Evolutionary conservation across 495 filamentous ascomycete species (phyloP), one percentile per base, ranked within the genome.

Genomic region (Emericellopsis terricola): DNA sequence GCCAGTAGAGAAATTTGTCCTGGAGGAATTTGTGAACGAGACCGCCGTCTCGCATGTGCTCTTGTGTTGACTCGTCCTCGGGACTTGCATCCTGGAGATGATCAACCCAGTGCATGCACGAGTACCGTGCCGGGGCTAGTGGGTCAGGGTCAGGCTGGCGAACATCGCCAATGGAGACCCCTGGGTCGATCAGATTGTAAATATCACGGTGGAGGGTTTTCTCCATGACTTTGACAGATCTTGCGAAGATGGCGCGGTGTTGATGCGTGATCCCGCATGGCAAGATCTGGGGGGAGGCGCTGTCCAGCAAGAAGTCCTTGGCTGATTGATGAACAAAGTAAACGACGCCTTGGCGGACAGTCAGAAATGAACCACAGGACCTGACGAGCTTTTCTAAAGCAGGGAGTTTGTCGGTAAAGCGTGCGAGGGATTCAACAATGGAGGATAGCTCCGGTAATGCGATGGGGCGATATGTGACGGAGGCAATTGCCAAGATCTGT

Each of bases 251-350:
- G 2, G 11, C 27, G 15, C 42, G 18, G 33, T 61, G 58, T 19
- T 30, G 18, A 14, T 40, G 18, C 17, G 26, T 30, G 28, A 32
- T 8, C 19, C 44, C 41, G 15, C 19, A 23, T 18, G 42, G 41
- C 31, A 47, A 46, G 21, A 53, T 35, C 17, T 37, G 16, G 23
- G 28, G 11, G 7, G 10, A 1, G 7, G 19, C 36, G 5, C 28
- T 15, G 14, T 24, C 17, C 8, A 35, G 13, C 2, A 64, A 34
- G 38, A 46, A 62, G 24, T 64, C 58, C 21, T 55, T 56, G 6
- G 46, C 59, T 7, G 60, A 65, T 40, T 60, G 56, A 42, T 65
- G 55, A 10, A 65, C 40, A n/a, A 62, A 46, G 21, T 38, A 44
- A 19, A 65, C 40, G 1, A 23, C 42, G n/a, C 41, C 14, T 10